phyloP scores from a whole-genome alignment of 768 basidiomycete species.

The Cystobasidium tubakii region DNA sequence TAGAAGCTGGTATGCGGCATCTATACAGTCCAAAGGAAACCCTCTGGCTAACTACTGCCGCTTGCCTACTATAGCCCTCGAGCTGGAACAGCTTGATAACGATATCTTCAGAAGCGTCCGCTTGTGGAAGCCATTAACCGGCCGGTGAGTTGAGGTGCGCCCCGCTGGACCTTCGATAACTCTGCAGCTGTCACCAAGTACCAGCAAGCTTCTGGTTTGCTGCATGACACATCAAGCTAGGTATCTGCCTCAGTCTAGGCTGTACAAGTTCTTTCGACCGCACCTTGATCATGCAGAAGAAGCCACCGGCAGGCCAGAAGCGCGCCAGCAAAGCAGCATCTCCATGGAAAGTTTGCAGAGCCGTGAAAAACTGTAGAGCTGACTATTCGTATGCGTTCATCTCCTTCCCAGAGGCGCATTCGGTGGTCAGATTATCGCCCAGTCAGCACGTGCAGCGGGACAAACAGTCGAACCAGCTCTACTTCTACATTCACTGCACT shows the following conservation, averaged over 20 bases:
- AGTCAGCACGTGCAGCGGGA: slow-evolving; percentile 42
- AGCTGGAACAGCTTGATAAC: slow-evolving; percentile 38
- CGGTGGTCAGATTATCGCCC: slow-evolving; percentile 43
- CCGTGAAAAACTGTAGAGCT: neutral
- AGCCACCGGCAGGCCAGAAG: neutral
- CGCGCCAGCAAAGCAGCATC: neutral
- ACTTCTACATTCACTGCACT: slow-evolving; percentile 42
- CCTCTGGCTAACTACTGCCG: neutral
- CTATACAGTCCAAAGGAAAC: neutral
- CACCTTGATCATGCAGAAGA: neutral
- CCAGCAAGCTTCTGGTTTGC: neutral
- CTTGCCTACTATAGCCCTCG: slow-evolving; percentile 31
- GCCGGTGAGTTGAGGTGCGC: neutral
- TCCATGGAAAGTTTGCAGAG: neutral
- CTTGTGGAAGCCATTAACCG: slow-evolving; percentile 35
- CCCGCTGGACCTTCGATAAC: too few species aligned
- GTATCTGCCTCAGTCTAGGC: too few species aligned
- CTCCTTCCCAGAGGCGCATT: neutral
- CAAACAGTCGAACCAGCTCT: slow-evolving; percentile 37
- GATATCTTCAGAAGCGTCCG: slow-evolving; percentile 37
- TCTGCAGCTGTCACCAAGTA: too few species aligned
- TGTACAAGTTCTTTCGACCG: too few species aligned
- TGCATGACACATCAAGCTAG: too few species aligned
- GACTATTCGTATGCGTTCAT: neutral
- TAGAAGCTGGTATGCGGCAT: neutral